Percentiles rank a stretch among this genome's conserved stretches.
Evolutionary conservation across 768 basidiomycete species (phyloP).

Genomic region (Pulveroboletus sp.): DNA sequence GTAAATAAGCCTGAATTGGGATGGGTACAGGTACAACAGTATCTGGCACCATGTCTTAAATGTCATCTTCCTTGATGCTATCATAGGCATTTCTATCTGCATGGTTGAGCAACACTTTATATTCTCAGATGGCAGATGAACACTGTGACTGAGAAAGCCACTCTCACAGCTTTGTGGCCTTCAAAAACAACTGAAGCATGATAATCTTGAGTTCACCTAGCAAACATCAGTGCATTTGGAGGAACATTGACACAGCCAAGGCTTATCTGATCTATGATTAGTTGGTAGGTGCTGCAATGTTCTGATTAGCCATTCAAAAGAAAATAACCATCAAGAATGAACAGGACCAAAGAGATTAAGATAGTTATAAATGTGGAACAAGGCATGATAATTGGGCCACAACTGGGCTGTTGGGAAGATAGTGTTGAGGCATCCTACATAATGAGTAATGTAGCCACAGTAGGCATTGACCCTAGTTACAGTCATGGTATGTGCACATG

Average conservation of each 20-base stretch:
- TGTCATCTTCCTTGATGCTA: too few relatives aligned
- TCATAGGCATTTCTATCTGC: too few relatives aligned
- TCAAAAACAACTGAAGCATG: too few relatives aligned
- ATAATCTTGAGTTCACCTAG: not conserved
- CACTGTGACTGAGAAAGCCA: too few relatives aligned
- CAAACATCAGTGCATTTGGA: not conserved
- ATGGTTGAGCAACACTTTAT: too few relatives aligned
- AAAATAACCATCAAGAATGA: constrained; percentile 31
- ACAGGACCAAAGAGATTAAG: constrained; percentile 37
- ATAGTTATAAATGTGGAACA: constrained; percentile 33
- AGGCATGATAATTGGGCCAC: constrained; percentile 30
- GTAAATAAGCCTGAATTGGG: too few relatives aligned
- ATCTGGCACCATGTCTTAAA: too few relatives aligned
- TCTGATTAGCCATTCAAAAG: constrained; percentile 24
- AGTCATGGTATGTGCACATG: constrained; percentile 13
- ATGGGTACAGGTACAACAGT: too few relatives aligned
- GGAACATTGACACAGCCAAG: not conserved
- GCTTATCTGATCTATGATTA: not conserved
- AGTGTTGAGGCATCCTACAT: constrained; percentile 11
- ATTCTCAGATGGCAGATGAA: too few relatives aligned
- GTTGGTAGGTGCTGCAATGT: constrained; percentile 7
- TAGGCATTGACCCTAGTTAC: constrained; percentile 4
- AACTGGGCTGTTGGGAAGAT: constrained; percentile 6
- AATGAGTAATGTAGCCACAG: constrained; percentile 13
- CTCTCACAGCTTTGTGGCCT: too few relatives aligned